Evolutionary conservation across 2,329 filamentous ascomycete genomes (phyloP), one percentile per base, ranked within the genome.

Genomic region (Aschersonia sp.): DNA sequence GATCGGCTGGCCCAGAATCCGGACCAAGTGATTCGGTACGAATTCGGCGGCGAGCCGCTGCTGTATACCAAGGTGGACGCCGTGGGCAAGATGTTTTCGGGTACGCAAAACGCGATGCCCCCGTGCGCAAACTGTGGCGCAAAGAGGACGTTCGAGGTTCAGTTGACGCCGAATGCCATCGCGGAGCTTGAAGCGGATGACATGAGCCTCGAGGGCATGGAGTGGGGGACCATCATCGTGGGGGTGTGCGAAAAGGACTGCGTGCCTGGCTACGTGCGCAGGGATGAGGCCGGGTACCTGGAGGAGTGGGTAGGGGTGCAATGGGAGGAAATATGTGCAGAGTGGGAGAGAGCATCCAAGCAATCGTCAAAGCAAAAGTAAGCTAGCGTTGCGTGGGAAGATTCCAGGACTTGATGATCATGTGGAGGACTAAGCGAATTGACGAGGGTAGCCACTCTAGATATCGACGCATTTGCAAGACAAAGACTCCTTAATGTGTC

Each of bases 261-360:
- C 61, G 71, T 74, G 56, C 77, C 79, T 12, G 63, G 63, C 5
- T 74, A 76, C 1, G 72, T 79, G 6, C 63, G 65, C 10, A 69
- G 73, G 37, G 84, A 80, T 0, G 73, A 80, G 58, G 76, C 81
- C 1, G 86, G 82, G 1, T 97, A 94, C 65, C 58, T 88, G 14
- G 92, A 97, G 69, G 92, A 98, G 66, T 98, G 92, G 90, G 81
- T 77, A n/a, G 92, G 90, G 6, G 92, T 97, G 53, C 92, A 98
- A 65, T 98, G 90, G 92, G 92, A 98, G 66, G 89, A 95, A 64
- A 58, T 79, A 51, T 61, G 22, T 22, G 22, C 61, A 32, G 70
- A 67, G 58, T 52, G 54, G 30, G 61, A 65, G 46, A 62, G 53
- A 58, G 61, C 2, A 31, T 30, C 22, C 22, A 22, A 22, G 22